Percentiles rank a stretch among this genome's conserved stretches.
phyloP scores from a whole-genome alignment of 306 rosid species.

The Arachis stenosperma region DNA sequence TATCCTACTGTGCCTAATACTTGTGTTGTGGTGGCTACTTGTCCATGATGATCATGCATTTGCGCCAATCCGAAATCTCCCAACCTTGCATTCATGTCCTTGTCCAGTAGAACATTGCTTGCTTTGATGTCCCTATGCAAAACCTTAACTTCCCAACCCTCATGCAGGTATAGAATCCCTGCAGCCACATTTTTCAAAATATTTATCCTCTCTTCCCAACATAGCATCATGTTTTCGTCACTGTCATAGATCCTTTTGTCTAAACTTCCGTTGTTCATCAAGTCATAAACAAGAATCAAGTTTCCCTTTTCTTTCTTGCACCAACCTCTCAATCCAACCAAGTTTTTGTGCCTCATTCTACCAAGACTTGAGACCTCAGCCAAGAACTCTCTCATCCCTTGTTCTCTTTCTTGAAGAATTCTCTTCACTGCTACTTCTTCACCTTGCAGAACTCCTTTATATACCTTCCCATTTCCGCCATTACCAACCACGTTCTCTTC shows the following conservation, averaged over 20 bases:
- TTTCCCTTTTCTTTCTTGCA: conserved; percentile 60
- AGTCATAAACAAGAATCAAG: conserved; percentile 67
- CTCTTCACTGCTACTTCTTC: conserved; percentile 65
- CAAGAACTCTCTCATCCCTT: conserved; percentile 69
- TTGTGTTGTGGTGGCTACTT: conserved; percentile 48
- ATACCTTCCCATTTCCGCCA: conserved; percentile 66
- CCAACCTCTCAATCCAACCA: conserved; percentile 76
- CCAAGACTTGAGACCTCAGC: conserved; percentile 75
- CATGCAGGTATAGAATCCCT: conserved; percentile 68
- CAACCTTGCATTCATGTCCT: conserved; percentile 65
- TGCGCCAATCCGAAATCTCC: conserved; percentile 73
- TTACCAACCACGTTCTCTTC: conserved; percentile 55
- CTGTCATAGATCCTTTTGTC: conserved; percentile 65
- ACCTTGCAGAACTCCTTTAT: conserved; percentile 61
- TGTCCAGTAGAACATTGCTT: conserved; percentile 68
- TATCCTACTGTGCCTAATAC: conserved; percentile 70
- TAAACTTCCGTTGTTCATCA: conserved; percentile 67
- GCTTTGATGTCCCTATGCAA: conserved; percentile 74
- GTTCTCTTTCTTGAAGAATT: conserved; percentile 48
- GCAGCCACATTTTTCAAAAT: conserved; percentile 61
- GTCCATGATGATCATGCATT: conserved; percentile 56
- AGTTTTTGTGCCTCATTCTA: conserved; percentile 67
- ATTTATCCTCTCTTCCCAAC: conserved; percentile 59
- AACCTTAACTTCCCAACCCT: conserved; percentile 74
- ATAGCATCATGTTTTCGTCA: conserved; percentile 42